phyloP scores from a whole-genome alignment of 257 asterid species.

The Ilex aquifolium region DNA sequence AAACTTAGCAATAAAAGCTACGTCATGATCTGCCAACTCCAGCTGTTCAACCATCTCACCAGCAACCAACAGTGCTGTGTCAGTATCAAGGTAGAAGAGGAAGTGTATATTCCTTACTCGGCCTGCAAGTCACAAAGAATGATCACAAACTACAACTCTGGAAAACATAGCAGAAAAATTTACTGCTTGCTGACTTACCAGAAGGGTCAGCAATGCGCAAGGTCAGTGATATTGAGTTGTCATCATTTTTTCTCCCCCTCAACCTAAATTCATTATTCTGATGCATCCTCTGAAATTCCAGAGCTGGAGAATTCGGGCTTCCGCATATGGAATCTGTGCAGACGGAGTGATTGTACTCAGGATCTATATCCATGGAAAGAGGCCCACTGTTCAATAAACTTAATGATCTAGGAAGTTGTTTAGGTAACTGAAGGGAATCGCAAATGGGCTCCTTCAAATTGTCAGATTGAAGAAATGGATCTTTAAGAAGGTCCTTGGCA shows the following conservation, averaged over 20 bases:
- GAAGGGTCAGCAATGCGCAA: constrained; percentile 45
- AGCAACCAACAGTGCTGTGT: constrained; percentile 71
- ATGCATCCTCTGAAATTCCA: constrained; percentile 32
- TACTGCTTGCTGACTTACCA: constrained; percentile 29
- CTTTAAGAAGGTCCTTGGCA: constrained; percentile 59
- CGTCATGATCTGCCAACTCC: constrained; percentile 61
- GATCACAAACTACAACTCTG: constrained; percentile 4
- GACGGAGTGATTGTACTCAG: constrained; percentile 16
- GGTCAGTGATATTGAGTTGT: constrained; percentile 34
- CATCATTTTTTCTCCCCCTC: constrained; percentile 40
- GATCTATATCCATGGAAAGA: constrained; percentile 34
- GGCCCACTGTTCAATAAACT: constrained; percentile 25
- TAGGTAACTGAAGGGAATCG: constrained; percentile 25
- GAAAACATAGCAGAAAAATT: not conserved
- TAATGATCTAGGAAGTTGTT: constrained; percentile 16
- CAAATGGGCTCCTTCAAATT: constrained; percentile 19
- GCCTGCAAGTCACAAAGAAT: constrained; percentile 29
- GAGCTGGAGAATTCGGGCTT: constrained; percentile 12
- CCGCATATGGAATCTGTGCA: constrained; percentile 9
- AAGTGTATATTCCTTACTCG: constrained; percentile 51
- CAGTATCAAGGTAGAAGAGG: constrained; percentile 50
- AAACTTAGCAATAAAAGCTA: constrained; percentile 62
- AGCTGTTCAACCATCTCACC: constrained; percentile 81
- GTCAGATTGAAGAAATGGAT: constrained; percentile 34
- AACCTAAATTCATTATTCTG: constrained; percentile 38